These are phyloP conservation scores for Adiantum capillusveneris DNA, from an alignment of 75 land plant genomes.

Conservation along the genomic window DNA sequence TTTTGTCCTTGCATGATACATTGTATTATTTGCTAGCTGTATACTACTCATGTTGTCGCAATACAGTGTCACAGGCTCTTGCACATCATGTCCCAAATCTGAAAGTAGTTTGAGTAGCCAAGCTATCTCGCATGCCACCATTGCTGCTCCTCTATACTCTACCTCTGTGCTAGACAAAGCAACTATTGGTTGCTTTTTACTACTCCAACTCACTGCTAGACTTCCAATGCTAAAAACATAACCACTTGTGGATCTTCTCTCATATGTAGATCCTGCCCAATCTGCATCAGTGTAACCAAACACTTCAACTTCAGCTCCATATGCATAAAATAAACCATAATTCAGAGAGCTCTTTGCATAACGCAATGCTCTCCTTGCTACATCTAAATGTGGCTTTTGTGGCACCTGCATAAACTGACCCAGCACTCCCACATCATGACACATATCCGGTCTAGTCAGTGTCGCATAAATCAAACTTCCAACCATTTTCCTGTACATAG, in stretches of 20 bases:
- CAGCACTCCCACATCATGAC: not conserved
- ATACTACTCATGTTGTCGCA: too few relatives aligned
- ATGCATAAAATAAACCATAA: too few relatives aligned
- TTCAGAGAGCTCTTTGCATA: too few relatives aligned
- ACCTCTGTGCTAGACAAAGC: constrained; percentile 14
- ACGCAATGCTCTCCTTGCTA: too few relatives aligned
- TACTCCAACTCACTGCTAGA: constrained; percentile 6
- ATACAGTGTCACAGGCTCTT: not conserved
- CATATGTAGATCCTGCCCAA: constrained; percentile 5
- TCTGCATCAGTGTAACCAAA: constrained; percentile 12
- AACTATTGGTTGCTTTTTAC: constrained; percentile 11
- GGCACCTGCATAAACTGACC: too few relatives aligned
- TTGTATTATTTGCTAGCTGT: too few relatives aligned
- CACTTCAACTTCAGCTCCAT: not conserved
- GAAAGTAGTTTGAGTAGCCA: constrained; percentile 1
- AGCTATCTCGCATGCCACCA: not conserved
- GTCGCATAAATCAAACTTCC: too few relatives aligned
- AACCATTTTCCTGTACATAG: not conserved
- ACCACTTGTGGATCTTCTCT: constrained; percentile 11
- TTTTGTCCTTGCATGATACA: too few relatives aligned
- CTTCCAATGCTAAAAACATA: constrained; percentile 10
- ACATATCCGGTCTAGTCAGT: too few relatives aligned
- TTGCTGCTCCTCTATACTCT: constrained; percentile 8
- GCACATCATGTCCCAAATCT: not conserved
- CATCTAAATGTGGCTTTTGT: too few relatives aligned